These are phyloP conservation scores for Clarireedia paspali DNA, from an alignment of 2,329 filamentous ascomycete species.

Conservation along the genomic window DNA sequence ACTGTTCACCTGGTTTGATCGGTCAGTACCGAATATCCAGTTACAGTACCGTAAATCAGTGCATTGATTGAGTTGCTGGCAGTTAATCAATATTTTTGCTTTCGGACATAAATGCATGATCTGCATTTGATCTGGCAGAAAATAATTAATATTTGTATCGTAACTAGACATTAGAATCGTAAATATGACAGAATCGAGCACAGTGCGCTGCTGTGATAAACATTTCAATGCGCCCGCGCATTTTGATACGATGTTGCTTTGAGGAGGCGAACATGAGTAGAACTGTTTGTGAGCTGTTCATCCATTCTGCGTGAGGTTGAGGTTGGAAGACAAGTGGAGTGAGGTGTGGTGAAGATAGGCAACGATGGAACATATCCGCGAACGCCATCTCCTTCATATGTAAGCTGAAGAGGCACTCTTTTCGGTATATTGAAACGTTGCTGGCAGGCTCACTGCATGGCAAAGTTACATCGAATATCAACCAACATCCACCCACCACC, in stretches of 20 bases:
- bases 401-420: conserved; percentile 5
- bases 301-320: background rate
- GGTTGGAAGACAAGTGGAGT: background rate
- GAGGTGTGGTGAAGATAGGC: background rate
- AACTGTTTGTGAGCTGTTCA: background rate
- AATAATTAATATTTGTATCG: conserved; percentile 6
- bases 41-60: too few species aligned
- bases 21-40: too few species aligned
- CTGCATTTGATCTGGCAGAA: background rate
- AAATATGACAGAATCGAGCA: background rate
- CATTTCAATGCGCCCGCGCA: background rate
- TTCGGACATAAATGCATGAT: too few species aligned
- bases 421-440: conserved; percentile 7
- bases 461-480: conserved; percentile 2
- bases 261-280: background rate
- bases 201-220: background rate
- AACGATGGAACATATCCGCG: background rate
- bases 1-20: background rate
- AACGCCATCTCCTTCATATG: conserved; percentile 7
- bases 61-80: too few species aligned
- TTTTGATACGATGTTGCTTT: background rate
- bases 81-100: too few species aligned
- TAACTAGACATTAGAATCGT: background rate
- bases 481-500: background rate
- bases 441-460: conserved; percentile 6